Conservation (phyloP, 352 stramenopile species). For the Globisporangium orthogonon region DNA sequence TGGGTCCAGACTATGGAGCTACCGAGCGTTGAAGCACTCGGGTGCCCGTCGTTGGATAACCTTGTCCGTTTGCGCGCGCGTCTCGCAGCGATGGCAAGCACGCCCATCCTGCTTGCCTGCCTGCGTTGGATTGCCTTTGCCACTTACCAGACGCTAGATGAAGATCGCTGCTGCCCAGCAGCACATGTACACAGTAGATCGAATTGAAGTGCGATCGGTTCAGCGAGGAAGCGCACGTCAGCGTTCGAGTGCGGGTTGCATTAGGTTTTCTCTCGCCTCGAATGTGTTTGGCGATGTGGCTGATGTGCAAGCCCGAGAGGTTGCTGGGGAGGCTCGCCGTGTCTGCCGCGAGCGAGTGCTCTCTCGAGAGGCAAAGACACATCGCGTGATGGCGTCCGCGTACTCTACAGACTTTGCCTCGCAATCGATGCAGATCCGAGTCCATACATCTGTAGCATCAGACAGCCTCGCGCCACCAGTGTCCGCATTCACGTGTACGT, state of each 20-base stretch:
- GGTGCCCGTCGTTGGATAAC: not conserved
- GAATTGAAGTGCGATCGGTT: not conserved
- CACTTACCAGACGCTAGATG: not conserved
- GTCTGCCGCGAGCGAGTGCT: not conserved
- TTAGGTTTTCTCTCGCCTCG: not conserved
- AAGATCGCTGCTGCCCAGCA: not conserved
- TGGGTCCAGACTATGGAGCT: not conserved
- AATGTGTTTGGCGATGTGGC: not conserved
- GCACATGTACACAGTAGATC: not conserved
- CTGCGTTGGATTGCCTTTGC: not conserved
- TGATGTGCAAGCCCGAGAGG: not conserved
- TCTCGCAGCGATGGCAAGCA: not conserved
- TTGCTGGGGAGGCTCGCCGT: not conserved
- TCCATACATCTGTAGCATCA: too few relatives aligned
- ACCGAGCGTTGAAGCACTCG: not conserved
- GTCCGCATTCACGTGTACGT: too few relatives aligned
- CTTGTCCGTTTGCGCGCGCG: not conserved
- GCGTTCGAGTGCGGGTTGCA: too few relatives aligned
- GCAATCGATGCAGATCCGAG: too few relatives aligned
- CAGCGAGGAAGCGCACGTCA: not conserved
- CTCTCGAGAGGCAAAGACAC: not conserved
- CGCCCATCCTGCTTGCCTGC: not conserved
- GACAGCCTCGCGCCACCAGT: too few relatives aligned
- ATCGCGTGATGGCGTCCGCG: not conserved
- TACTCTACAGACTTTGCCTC: too few relatives aligned